These are phyloP conservation scores for Fusarium musae DNA, from an alignment of 2,329 filamentous ascomycete species.

Conservation along the genomic window DNA sequence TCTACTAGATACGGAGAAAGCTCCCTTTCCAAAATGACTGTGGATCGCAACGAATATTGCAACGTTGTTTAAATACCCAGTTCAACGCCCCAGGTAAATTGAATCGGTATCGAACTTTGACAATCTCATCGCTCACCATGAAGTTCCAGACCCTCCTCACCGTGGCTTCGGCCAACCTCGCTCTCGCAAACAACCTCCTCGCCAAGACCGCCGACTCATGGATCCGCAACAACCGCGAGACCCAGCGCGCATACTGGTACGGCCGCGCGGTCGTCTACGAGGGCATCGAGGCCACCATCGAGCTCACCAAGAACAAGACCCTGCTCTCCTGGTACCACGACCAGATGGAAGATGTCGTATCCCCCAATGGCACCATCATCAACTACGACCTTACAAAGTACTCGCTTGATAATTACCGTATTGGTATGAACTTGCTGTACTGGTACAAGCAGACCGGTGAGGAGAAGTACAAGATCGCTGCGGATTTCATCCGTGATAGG, in stretches of 20 bases:
- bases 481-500: constrained; percentile 57
- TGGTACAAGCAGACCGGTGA: constrained; percentile 59
- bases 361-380: constrained; percentile 54
- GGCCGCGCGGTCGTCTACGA: constrained; percentile 36
- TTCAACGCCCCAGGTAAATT: background rate
- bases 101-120: background rate
- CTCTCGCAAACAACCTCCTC: constrained; percentile 24
- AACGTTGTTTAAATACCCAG: background rate
- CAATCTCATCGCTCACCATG: constrained; percentile 22
- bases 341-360: constrained; percentile 58
- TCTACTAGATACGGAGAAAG: background rate
- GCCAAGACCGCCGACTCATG: constrained; percentile 34
- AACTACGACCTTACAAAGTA: constrained; percentile 60
- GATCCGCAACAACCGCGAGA: constrained; percentile 38
- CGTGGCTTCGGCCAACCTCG: constrained; percentile 30
- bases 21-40: background rate
- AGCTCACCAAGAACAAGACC: constrained; percentile 54
- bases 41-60: background rate
- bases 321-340: constrained; percentile 57
- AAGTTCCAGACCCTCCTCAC: constrained; percentile 35
- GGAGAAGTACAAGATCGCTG: constrained; percentile 60
- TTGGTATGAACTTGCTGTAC: constrained; percentile 63
- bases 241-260: constrained; percentile 38
- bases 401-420: constrained; percentile 63
- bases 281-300: constrained; percentile 46